Base-by-base conservation (phyloP, 306 rosid species). In the Prinsepia uniflora region DNA sequence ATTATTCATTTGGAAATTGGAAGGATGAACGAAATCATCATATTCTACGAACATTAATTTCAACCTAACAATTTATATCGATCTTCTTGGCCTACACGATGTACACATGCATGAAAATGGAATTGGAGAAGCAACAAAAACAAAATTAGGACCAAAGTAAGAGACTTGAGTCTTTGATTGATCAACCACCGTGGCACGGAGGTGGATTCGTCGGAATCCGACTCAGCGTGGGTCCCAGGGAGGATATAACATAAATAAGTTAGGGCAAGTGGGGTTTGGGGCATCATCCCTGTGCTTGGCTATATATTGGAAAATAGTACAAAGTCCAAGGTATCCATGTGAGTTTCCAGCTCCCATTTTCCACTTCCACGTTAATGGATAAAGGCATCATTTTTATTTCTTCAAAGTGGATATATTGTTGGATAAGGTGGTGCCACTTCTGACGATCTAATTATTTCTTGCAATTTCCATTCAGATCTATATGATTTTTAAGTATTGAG, bases 171-270 rank as follows among this genome's bases (percentile, higher is more conserved):
- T 30, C 36, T 48, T 20, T 60, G 2, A 39, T 39, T 10, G 7
- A 8, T 47, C 13, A 8, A 11, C 20, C 17, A 43, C 61, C 44
- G 76, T 68, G 83, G 60, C 66, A 43, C 6, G 30, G 72, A 77
- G 73, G 67, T 36, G 82, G 87, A 80, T 62, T 39, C 2, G 19
- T 20, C 4, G 17, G 10, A 48, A 12, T 72, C 66, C 65, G 7
- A 50, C 54, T 78, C 80, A 71, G 52, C 80, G 0, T 41, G 78
- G 59, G 62, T 50, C 75, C 76, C 41, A 8, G 34, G 44, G 19
- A 44, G 43, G 40, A 65, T 48, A 70, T 20, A 19, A 34, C 43
- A 36, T 13, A 36, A 69, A 10, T 47, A 41, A 48, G 40, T 54
- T 58, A 24, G 46, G 71, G 45, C 15, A 9, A 36, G 59, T 39